Evolutionary conservation across 805 yeast genomes (phyloP), one percentile per base, ranked within the genome.

Genomic region (Candida lessepsii): DNA sequence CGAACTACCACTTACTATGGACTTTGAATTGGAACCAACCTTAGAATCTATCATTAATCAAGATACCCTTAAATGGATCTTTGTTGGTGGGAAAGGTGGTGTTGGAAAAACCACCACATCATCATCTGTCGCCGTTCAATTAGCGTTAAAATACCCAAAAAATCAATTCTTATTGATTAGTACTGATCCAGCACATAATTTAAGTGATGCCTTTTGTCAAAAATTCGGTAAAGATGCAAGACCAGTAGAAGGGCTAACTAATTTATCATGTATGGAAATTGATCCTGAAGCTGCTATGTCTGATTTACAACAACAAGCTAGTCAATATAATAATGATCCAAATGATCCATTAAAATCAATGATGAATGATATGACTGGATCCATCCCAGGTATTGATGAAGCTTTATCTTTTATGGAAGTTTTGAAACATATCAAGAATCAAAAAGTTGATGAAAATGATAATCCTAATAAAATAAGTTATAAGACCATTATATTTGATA

Each of bases 11-110:
- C n/a, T n/a, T n/a, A n/a, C n/a, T 17, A 68, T 67, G 78, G 86
- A 81, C 47, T 73, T 80, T 44, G 76, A 75, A 47, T 75, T 80
- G 26, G 91, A 83, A 49, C 88, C 91, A 47, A 81, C 83, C 29
- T 72, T 86, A 49, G 78, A 79, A 51, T 81, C 86, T 13, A 67
- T 86, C 39, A 69, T 85, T 39, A 50, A 65, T 20, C 81, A 76
- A 46, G 86, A 83, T 19, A 65, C 80, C 29, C 76, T 93, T 57
- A 86, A 86, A 58, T 93, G 99, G 99, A 83, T 93, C 48, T 93
- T 93, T 57, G 98, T 91, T 31, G 99, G 99, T 50, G 99, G 99
- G 52, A 93, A 93, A 71, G 99, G 99, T 63, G 99, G 99, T 66
- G 99, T 93, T 20, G 99, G 99, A 56, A 93, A 93, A 63, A 93